Evolutionary conservation across 2,329 filamentous ascomycete species (phyloP).

Genomic region (Aspergillus proliferans): DNA sequence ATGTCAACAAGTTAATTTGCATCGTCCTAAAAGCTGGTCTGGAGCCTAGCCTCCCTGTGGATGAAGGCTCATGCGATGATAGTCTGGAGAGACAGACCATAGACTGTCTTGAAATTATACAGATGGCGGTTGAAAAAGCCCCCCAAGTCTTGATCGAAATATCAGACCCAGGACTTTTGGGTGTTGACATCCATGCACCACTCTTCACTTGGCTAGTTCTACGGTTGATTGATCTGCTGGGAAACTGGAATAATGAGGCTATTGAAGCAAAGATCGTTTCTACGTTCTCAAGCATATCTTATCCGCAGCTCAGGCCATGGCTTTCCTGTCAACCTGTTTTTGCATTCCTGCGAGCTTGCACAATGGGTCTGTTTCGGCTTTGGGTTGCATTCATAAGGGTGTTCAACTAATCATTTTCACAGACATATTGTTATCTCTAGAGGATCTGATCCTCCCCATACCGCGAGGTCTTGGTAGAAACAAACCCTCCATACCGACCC

Average conservation of each 20-base stretch:
- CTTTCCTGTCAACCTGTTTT: constrained; percentile 24
- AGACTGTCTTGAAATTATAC: constrained; percentile 72
- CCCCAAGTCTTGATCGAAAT: constrained; percentile 61
- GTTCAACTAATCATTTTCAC: constrained; percentile 12
- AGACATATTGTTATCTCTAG: constrained; percentile 44
- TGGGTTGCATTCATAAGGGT: not conserved
- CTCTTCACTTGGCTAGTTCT: constrained; percentile 51
- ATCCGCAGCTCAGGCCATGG: constrained; percentile 25
- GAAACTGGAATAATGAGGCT: constrained; percentile 33
- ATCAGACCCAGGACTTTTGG: constrained; percentile 55
- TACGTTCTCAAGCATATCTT: constrained; percentile 29
- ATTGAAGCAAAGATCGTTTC: constrained; percentile 36
- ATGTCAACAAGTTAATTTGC: constrained; percentile 80
- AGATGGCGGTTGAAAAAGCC: constrained; percentile 67
- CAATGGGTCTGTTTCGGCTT: constrained; percentile 29
- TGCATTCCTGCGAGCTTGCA: constrained; percentile 29
- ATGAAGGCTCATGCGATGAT: constrained; percentile 56
- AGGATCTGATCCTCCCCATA: constrained; percentile 19
- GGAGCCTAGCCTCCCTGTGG: constrained; percentile 44
- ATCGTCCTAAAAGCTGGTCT: constrained; percentile 76
- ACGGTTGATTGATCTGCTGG: constrained; percentile 45
- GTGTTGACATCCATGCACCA: constrained; percentile 41
- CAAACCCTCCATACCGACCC: constrained; percentile 21
- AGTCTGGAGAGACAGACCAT: constrained; percentile 37
- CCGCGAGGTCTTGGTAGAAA: constrained; percentile 3